Base-by-base conservation (phyloP, 768 basidiomycete species). In the Podaxis carcinomalis region DNA sequence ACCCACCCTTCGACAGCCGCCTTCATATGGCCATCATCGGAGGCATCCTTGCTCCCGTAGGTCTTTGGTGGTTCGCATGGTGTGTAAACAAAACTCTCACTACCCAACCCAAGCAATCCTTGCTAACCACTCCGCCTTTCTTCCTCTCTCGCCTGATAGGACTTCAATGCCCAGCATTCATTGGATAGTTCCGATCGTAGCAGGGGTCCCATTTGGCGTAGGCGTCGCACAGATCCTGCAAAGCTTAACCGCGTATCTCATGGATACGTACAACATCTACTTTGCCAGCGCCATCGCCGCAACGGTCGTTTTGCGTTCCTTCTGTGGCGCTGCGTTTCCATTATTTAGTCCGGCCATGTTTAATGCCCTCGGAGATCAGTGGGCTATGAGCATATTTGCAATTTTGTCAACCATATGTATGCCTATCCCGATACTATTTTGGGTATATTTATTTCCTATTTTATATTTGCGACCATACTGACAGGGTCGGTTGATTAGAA, bases 1-100 rank as follows among this genome's bases (percentile, higher is more conserved):
- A 46, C n/a, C 1, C n/a, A n/a, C 42, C 61, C 53, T 35, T 63
- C 52, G 47, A 36, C 64, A 85, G 83, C 21, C 80, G 86, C n/a
- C 69, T 89, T 60, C 84, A 85, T 63, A 77, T 82, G 67, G 81
- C 82, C 40, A 83, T 84, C 65, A 46, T 82, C 21, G 85, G 83
- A 16, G 83, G 77, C 1, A 61, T 83, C 1, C 68, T 83, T 47
- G 69, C 82, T 32, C 87, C 87, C 1, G 70, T 83, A 51, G 84
- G 86, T 1, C 71, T 88, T 9, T 86, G 86, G 75, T 85, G 83
- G 83, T 87, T 88, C 69, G 84, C 86, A 44, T 87, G 85, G 85
- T 80, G 66, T 61, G 77, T 64, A n/a, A 36, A 23, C 1, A 9
- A 47, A 9, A 47, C 21, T 11, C 54, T 27, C 28, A 44, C 54